phyloP scores from a whole-genome alignment of 2,329 filamentous ascomycete species.

The Emmonsiellopsis sp. region DNA sequence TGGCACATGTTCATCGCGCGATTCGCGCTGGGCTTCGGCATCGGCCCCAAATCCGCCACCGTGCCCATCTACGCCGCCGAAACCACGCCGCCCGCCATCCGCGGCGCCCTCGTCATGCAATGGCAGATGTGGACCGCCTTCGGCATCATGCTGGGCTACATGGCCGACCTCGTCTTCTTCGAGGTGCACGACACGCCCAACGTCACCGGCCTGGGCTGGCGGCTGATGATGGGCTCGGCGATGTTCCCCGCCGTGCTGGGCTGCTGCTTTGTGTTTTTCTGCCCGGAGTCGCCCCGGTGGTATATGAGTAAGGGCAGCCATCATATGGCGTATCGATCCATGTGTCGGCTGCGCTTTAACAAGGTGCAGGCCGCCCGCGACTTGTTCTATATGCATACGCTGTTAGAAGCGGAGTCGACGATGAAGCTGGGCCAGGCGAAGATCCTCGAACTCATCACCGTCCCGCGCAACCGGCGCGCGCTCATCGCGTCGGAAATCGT shows the following conservation, averaged over 20 bases:
- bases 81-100: conserved; percentile 58
- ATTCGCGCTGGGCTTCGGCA: conserved; percentile 66
- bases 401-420: conserved; percentile 53
- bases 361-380: conserved; percentile 38
- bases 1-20: conserved; percentile 61
- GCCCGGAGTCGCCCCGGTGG: conserved; percentile 46
- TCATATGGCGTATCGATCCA: conserved; percentile 32
- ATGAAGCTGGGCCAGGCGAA: conserved; percentile 43
- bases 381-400: conserved; percentile 39
- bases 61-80: conserved; percentile 72
- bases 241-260: conserved; percentile 53
- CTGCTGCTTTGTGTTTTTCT: conserved; percentile 53
- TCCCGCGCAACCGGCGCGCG: conserved; percentile 55
- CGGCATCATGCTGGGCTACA: conserved; percentile 48
- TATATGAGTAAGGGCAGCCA: conserved; percentile 38
- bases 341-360: conserved; percentile 35
- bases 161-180: conserved; percentile 54
- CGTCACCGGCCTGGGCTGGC: conserved; percentile 55
- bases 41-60: conserved; percentile 65
- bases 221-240: conserved; percentile 60
- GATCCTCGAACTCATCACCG: conserved; percentile 49
- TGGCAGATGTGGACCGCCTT: conserved; percentile 58
- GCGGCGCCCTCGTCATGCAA: conserved; percentile 71
- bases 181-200: conserved; percentile 42
- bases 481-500: conserved; percentile 53